A percentile compares a stretch with the other conserved stretches of the same genome.
These are phyloP conservation scores for Tolypocladium nubicola DNA, from an alignment of 2,329 filamentous ascomycete species.

Conservation along the genomic window DNA sequence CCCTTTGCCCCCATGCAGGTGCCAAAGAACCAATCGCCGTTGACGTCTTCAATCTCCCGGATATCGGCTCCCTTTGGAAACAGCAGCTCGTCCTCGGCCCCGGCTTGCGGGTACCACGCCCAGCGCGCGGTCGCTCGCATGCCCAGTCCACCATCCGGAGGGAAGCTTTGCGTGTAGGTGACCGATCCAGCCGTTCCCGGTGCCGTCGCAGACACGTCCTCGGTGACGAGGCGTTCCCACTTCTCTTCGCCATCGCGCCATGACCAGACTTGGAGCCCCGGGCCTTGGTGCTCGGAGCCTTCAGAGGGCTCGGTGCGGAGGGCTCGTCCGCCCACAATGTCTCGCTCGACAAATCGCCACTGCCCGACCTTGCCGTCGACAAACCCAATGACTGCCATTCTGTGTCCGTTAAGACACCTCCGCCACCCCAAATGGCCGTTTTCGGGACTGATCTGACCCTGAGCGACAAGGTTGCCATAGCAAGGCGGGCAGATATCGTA, in stretches of 20 bases:
- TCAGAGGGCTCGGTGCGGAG: constrained; percentile 49
- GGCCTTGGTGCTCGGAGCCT: constrained; percentile 17
- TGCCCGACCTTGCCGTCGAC: constrained; percentile 57
- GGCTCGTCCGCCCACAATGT: constrained; percentile 67
- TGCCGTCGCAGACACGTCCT: constrained; percentile 36
- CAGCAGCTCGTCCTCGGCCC: constrained; percentile 61
- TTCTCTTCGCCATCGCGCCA: constrained; percentile 34
- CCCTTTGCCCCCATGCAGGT: constrained; percentile 73
- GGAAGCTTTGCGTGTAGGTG: constrained; percentile 36
- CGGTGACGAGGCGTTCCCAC: constrained; percentile 36
- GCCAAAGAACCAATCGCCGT: constrained; percentile 84
- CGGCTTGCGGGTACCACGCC: constrained; percentile 64
- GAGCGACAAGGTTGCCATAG: constrained; percentile 57
- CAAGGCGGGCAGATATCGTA: constrained; percentile 78
- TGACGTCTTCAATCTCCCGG: constrained; percentile 73
- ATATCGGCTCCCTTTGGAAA: constrained; percentile 82
- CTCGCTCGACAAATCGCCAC: constrained; percentile 55
- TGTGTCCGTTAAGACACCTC: constrained; percentile 67
- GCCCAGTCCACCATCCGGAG: constrained; percentile 67
- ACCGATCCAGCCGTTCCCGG: constrained; percentile 19
- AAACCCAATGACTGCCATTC: constrained; percentile 76
- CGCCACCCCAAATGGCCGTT: constrained; percentile 78
- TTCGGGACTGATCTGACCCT: constrained; percentile 56
- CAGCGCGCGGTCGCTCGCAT: constrained; percentile 55
- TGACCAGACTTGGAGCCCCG: constrained; percentile 36